Base-by-base conservation (phyloP, 1,284 basidiomycete genomes). In the Naganishia sp. region DNA sequence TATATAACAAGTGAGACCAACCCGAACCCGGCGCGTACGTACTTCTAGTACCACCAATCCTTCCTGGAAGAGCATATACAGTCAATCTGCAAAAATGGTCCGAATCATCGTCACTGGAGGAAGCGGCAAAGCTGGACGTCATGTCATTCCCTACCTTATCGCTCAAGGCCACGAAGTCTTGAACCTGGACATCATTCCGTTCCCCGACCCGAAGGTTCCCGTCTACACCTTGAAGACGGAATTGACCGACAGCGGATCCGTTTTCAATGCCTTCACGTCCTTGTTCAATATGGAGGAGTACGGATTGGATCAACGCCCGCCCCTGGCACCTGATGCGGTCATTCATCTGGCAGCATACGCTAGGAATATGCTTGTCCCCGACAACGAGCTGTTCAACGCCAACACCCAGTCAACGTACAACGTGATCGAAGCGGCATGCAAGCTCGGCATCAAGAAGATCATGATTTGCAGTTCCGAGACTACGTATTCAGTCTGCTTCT, bases 271-370 rank as follows among this genome's bases (percentile, higher is more conserved):
- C 47, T 68, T 75, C 42, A 70, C 74, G 3, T 68, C 72, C 11
- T 70, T 68, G 45, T 76, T 76, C 68, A 64, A 52, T 51, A 70
- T 75, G 71, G 62, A 63, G 4, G 74, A 75, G 47, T 76, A 74
- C 65, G 64, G 61, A 11, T 62, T 74, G 6, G 69, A 71, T 3
- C 65, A 55, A 9, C 65, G 68, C 6, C 63, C 63, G 15, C 64
- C 65, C 18, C 25, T 57, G 32, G 58, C 62, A 1, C 69, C 70
- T 39, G 75, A 75, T 55, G 73, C 71, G 1, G 72, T 76, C 42
- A 71, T 75, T 25, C 75, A 76, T 52, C 73, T 76, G 52, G 75
- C 72, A 3, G 75, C 75, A 21, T 76, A 75, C 55, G 73, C 75
- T 2, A 61, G 75, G 18, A 72, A 76, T 63, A 47, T 75, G 63